Percentiles rank a stretch among this genome's conserved stretches.
Evolutionary conservation across 192 early-diverging fungal species (phyloP).

Genomic region (Rhizophagus sp.): DNA sequence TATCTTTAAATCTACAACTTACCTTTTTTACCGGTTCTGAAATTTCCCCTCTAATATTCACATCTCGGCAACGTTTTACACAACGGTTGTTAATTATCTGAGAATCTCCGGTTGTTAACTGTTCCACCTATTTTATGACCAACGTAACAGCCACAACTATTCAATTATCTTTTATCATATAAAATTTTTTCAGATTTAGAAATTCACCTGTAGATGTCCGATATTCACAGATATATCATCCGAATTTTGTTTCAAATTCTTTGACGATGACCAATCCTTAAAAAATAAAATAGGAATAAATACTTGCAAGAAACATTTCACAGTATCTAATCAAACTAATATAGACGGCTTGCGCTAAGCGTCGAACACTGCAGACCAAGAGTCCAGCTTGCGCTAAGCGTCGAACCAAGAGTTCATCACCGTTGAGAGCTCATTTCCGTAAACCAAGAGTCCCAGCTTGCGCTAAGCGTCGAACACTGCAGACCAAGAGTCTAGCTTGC

Average conservation of each 20-base stretch:
- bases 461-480: conserved; percentile 29
- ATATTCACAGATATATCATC: background rate
- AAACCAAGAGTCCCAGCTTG: conserved; percentile 24
- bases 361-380: conserved; percentile 26
- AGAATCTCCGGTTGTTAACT: conserved; percentile 3
- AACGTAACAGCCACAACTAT: too few relatives aligned
- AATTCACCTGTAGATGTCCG: background rate
- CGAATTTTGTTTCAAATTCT: background rate
- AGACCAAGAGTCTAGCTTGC: conserved; percentile 20
- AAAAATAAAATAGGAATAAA: conserved; percentile 12
- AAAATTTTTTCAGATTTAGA: conserved; percentile 1
- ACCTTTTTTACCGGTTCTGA: conserved; percentile 3
- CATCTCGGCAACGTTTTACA: conserved; percentile 8
- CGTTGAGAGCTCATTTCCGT: background rate
- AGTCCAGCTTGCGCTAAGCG: conserved; percentile 10
- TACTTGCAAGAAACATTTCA: conserved; percentile 11
- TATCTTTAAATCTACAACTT: background rate
- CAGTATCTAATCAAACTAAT: conserved; percentile 1
- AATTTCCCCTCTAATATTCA: conserved; percentile 8
- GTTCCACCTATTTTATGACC: conserved; percentile 4
- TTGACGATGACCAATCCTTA: conserved; percentile 6
- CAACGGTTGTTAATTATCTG: conserved; percentile 9
- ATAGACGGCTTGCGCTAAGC: conserved; percentile 8
- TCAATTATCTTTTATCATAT: background rate
- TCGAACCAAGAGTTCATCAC: conserved; percentile 6